phyloP scores from a whole-genome alignment of 1,284 basidiomycete species.

The Taiwanofungus camphoratus region DNA sequence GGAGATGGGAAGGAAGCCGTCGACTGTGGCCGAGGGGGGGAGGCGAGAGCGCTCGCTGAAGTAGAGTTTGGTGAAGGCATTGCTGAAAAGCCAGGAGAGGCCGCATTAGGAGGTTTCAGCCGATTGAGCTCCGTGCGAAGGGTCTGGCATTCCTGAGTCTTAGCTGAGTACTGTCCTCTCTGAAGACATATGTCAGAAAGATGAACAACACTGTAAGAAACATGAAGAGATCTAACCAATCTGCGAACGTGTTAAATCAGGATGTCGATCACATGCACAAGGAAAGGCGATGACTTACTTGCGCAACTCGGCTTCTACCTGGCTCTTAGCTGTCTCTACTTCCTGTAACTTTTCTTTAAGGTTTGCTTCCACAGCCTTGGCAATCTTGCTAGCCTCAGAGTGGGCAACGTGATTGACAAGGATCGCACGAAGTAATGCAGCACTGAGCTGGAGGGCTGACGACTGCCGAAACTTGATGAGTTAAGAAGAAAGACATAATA shows the following conservation, averaged over 20 bases:
- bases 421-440: slow-evolving; percentile 67
- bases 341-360: slow-evolving; percentile 62
- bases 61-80: slow-evolving; percentile 20
- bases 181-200: slow-evolving; percentile 25
- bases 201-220: slow-evolving; percentile 11
- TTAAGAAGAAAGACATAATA: slow-evolving; percentile 11
- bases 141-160: slow-evolving; percentile 62
- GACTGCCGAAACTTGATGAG: slow-evolving; percentile 31
- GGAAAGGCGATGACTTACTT: slow-evolving; percentile 37
- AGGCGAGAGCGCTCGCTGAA: slow-evolving; percentile 15
- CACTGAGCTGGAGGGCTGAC: slow-evolving; percentile 49
- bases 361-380: slow-evolving; percentile 52
- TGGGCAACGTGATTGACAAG: slow-evolving; percentile 74
- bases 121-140: slow-evolving; percentile 61
- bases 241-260: slow-evolving; percentile 29
- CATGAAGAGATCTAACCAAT: slow-evolving; percentile 43
- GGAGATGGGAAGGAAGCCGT: slow-evolving; percentile 17
- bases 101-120: slow-evolving; percentile 20
- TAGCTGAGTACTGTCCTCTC: slow-evolving; percentile 58
- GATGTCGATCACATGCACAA: slow-evolving; percentile 7
- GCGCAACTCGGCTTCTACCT: slow-evolving; percentile 60
- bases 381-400: slow-evolving; percentile 61
- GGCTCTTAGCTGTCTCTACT: slow-evolving; percentile 47
- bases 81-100: slow-evolving; percentile 19
- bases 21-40: slow-evolving; percentile 26